phyloP scores from a whole-genome alignment of 1,139 yeast genomes.

The Saccharomyces hybrid region DNA sequence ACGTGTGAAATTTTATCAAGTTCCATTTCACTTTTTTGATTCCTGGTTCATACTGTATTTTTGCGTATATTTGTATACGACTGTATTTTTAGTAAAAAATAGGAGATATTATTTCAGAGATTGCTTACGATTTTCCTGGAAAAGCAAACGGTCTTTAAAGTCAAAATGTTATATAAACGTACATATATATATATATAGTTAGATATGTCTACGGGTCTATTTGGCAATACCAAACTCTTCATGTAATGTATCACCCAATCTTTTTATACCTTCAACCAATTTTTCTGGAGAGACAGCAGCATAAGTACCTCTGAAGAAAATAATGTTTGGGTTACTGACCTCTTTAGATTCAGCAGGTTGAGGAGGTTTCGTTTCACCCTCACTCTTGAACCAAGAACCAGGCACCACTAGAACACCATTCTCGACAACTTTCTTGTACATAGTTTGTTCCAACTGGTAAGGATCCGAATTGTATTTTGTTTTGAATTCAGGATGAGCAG shows the following conservation, averaged over 20 bases:
- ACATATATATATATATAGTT: too few species aligned
- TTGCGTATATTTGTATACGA: too few species aligned
- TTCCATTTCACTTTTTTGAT: not conserved
- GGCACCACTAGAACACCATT: slow-evolving; percentile 52
- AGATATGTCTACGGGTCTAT: not conserved
- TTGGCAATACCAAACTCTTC: slow-evolving; percentile 32
- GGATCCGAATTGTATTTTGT: slow-evolving; percentile 42
- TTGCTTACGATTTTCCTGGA: too few species aligned
- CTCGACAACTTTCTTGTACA: slow-evolving; percentile 43
- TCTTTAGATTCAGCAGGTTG: slow-evolving; percentile 43
- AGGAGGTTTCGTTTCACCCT: slow-evolving; percentile 38
- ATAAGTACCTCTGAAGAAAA: slow-evolving; percentile 59
- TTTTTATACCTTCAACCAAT: slow-evolving; percentile 45
- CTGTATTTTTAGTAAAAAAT: too few species aligned
- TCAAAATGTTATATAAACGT: too few species aligned
- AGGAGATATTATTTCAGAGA: too few species aligned
- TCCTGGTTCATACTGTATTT: not conserved
- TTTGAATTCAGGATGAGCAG: slow-evolving; percentile 48
- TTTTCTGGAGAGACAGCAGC: slow-evolving; percentile 61
- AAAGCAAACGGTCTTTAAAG: too few species aligned
- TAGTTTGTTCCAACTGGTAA: slow-evolving; percentile 39
- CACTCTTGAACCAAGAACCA: slow-evolving; percentile 52
- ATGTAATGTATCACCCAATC: slow-evolving; percentile 47
- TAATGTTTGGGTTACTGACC: slow-evolving; percentile 34
- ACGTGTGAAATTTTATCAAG: not conserved